These are phyloP conservation scores for Tolypocladium cylindrosporum DNA, from an alignment of 2,329 filamentous ascomycete species.

Conservation along the genomic window DNA sequence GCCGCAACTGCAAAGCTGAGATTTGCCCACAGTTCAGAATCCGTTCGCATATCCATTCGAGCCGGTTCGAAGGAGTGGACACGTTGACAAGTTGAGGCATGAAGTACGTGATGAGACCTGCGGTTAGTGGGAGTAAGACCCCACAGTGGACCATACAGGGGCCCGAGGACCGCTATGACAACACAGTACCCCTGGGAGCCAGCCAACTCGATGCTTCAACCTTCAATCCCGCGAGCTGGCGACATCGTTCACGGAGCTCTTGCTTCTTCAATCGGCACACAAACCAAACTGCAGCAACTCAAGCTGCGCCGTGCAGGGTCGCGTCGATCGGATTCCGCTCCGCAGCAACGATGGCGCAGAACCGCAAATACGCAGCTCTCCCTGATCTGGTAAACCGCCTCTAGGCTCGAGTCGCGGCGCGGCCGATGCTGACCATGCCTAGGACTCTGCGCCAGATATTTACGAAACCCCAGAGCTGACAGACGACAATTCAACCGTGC, in stretches of 20 bases:
- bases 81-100: neutral
- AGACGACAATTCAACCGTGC: conserved; percentile 79
- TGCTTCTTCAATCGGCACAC: neutral
- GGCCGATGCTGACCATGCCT: conserved; percentile 11
- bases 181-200: neutral
- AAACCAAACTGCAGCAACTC: neutral
- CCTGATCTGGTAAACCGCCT: conserved; percentile 56
- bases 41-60: neutral
- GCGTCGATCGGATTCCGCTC: neutral
- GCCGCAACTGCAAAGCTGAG: neutral
- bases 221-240: neutral
- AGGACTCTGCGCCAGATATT: conserved; percentile 89
- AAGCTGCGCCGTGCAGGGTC: neutral
- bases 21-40: neutral
- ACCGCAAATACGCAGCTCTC: conserved; percentile 72
- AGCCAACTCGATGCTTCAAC: neutral
- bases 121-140: neutral
- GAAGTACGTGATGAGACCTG: neutral
- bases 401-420: conserved; percentile 1
- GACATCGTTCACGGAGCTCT: neutral
- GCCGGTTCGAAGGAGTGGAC: neutral
- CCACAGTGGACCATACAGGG: neutral
- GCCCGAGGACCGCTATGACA: neutral
- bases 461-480: conserved; percentile 94
- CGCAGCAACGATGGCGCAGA: conserved; percentile 51